Base-by-base conservation (phyloP, 1,284 basidiomycete species). In the Melanopsichium pennsylvanicum region DNA sequence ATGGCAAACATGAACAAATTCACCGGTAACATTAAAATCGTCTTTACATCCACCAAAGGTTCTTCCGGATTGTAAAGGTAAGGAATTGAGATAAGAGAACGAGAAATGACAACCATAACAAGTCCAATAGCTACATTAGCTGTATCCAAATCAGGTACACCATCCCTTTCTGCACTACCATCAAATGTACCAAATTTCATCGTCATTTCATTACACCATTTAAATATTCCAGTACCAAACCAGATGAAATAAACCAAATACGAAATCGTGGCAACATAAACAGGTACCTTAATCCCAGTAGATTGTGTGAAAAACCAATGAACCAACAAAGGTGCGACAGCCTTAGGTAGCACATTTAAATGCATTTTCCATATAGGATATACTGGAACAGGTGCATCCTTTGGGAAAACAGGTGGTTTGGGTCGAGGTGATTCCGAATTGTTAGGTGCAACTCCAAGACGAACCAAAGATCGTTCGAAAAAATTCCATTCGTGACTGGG, bases 101-200 rank as follows among this genome's bases (percentile, higher is more conserved):
- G 25, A 5, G 56, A 35, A 7, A 59, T 26, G 19, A 70, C 55
- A 0, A 64, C 60, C 47, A 48, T 54, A 10, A 73, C 36, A 35
- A 75, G 37, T 0, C 67, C 67, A 8, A 58, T 25, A 0, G 59
- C 39, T 0, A 76, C 59, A 18, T 59, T 57, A 10, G 16, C 29
- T 0, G 46, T 52, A 21, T 71, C 50, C 2, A 49, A 42, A 49
- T 72, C 74, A 0, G 76, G 76, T 0, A 79, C 56, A 11, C 68
- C 70, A 50, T 79, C 76, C 7, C 77, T 44, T 1, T 44, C 34
- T 2, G 36, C 42, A 2, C 22, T 36, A 15, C 63, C 59, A 38
- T 79, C 75, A 29, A 79, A 71, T 43, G 64, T 77, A 4, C 78
- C 78, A n/a, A 72, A 74, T 31, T 45, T 57, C 1, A 32, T 29